A percentile compares a stretch with the other conserved stretches of the same genome.
These are phyloP conservation scores for Calonectria pauciramosa DNA, from an alignment of 2,329 filamentous ascomycete species.

Conservation along the genomic window DNA sequence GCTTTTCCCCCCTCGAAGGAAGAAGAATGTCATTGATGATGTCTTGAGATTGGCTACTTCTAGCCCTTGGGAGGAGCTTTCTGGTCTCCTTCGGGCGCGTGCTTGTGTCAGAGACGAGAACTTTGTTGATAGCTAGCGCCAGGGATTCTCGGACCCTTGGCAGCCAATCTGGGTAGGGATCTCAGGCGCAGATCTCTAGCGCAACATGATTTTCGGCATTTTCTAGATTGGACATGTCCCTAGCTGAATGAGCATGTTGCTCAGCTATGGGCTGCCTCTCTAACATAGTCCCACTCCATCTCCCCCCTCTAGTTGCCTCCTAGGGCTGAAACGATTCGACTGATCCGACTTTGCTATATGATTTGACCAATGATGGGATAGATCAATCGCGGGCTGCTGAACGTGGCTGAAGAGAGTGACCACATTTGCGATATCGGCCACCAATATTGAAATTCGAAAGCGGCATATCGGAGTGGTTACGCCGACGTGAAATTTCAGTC, in stretches of 20 bases:
- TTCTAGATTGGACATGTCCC: not conserved
- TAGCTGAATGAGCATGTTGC: not conserved
- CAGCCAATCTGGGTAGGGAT: not conserved
- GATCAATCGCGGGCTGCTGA: too few relatives aligned
- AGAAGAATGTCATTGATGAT: not conserved
- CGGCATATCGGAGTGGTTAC: too few relatives aligned
- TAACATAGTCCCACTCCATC: not conserved
- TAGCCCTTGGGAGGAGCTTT: not conserved
- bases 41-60: not conserved
- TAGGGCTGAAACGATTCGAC: not conserved
- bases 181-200: not conserved
- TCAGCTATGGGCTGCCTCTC: not conserved
- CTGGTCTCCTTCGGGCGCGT: too few relatives aligned
- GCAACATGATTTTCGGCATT: not conserved
- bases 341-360: not conserved
- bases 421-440: too few relatives aligned
- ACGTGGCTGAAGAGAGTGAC: too few relatives aligned
- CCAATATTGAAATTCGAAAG: too few relatives aligned
- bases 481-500: too few relatives aligned
- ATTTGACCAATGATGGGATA: not conserved
- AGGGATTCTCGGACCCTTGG: not conserved
- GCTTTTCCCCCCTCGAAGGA: not conserved
- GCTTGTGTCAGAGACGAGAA: too few relatives aligned
- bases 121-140: not conserved
- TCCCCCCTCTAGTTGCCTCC: not conserved